These are phyloP conservation scores for Tricladium varicosporioides DNA, from an alignment of 2,329 filamentous ascomycete genomes.

Conservation along the genomic window DNA sequence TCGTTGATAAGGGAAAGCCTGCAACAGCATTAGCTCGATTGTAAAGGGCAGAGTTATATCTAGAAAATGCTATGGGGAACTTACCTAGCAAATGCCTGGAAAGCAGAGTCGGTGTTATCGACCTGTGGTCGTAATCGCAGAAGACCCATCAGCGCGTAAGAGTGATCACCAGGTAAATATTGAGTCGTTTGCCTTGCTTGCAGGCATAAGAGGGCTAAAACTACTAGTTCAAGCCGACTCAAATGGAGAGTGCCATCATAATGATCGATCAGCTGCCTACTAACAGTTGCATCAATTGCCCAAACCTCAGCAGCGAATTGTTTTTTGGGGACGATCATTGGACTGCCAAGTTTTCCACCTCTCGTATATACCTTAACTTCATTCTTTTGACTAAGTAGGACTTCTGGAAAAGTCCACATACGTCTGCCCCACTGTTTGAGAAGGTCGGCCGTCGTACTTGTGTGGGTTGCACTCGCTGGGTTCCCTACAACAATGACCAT, in stretches of 20 bases:
- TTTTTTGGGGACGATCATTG: neutral
- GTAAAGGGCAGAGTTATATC: neutral
- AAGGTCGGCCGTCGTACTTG: neutral
- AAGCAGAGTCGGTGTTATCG: constrained; percentile 26
- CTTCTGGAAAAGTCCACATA: constrained; percentile 19
- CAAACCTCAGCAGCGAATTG: constrained; percentile 16
- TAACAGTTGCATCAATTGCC: neutral
- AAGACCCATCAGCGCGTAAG: neutral
- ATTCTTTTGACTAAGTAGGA: constrained; percentile 4
- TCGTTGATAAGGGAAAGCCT: constrained; percentile 35
- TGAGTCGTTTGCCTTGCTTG: constrained; percentile 7
- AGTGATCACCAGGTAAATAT: constrained; percentile 1
- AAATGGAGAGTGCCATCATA: constrained; percentile 28
- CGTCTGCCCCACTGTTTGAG: constrained; percentile 5
- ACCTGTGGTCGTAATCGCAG: constrained; percentile 17
- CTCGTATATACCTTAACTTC: constrained; percentile 1
- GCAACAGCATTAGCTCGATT: constrained; percentile 23
- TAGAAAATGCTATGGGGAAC: constrained; percentile 33
- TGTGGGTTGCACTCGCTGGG: neutral
- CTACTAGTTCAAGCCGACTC: constrained; percentile 30
- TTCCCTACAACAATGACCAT: constrained; percentile 12
- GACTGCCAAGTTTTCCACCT: neutral
- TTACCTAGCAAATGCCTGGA: constrained; percentile 33
- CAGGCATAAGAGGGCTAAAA: constrained; percentile 28
- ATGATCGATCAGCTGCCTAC: constrained; percentile 30